These are phyloP conservation scores for Astraeus odoratus DNA, from an alignment of 768 basidiomycete genomes.

Conservation along the genomic window DNA sequence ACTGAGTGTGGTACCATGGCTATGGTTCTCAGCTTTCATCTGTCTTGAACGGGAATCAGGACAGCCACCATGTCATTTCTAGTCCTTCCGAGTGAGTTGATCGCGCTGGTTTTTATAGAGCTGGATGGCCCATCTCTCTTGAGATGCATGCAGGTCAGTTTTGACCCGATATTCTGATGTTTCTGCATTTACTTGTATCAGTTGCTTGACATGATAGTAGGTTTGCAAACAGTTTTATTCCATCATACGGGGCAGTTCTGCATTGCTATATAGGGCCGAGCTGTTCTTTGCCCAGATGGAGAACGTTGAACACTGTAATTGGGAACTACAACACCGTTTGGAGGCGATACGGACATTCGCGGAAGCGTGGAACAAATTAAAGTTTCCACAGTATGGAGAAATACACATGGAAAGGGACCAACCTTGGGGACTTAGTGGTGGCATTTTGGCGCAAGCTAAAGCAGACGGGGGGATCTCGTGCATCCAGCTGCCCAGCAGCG, in stretches of 20 bases:
- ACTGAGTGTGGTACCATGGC: too few relatives aligned
- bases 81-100: conserved; percentile 4
- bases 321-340: too few relatives aligned
- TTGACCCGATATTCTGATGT: background rate
- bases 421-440: conserved; percentile 31
- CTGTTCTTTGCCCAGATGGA: too few relatives aligned
- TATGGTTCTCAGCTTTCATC: too few relatives aligned
- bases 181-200: background rate
- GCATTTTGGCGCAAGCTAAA: conserved; percentile 25
- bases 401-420: conserved; percentile 14
- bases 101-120: conserved; percentile 14
- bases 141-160: conserved; percentile 21
- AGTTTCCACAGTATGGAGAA: conserved; percentile 9
- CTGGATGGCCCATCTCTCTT: conserved; percentile 26
- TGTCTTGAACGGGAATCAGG: too few relatives aligned
- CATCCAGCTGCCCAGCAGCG: conserved; percentile 25
- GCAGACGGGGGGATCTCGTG: conserved; percentile 13
- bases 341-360: too few relatives aligned
- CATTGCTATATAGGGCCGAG: too few relatives aligned
- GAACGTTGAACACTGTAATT: too few relatives aligned
- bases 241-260: too few relatives aligned
- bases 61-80: too few relatives aligned
- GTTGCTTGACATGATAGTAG: conserved; percentile 4
- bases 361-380: too few relatives aligned
- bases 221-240: conserved; percentile 26